A percentile compares a stretch with the other conserved stretches of the same genome.
Evolutionary conservation across 345 rosid genomes (phyloP).

Genomic region (Aquilaria malaccensis): DNA sequence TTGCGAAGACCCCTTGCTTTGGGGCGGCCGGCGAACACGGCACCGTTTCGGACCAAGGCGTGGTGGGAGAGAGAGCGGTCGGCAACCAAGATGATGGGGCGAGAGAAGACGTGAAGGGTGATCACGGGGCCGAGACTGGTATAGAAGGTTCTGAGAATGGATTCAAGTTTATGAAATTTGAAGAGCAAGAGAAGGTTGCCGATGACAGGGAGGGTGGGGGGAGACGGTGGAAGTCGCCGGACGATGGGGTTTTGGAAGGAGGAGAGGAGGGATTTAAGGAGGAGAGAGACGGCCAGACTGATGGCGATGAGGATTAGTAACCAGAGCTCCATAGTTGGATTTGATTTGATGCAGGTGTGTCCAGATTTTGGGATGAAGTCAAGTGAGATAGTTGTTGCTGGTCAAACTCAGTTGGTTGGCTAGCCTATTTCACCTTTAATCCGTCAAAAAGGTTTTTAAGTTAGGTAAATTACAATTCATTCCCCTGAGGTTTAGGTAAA

Average conservation of each 20-base stretch:
- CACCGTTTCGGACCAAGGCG: slow-evolving; percentile 36
- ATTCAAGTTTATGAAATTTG: slow-evolving; percentile 7
- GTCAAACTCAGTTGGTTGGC: too few relatives aligned
- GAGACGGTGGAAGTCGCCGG: slow-evolving; percentile 25
- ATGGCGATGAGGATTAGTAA: slow-evolving; percentile 8
- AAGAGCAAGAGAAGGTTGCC: slow-evolving; percentile 8
- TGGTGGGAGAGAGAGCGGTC: slow-evolving; percentile 36
- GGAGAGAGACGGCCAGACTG: not conserved
- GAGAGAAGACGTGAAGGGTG: slow-evolving; percentile 28
- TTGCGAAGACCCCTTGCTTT: slow-evolving; percentile 15
- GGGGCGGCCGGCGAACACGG: slow-evolving; percentile 39
- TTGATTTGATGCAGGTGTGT: too few relatives aligned
- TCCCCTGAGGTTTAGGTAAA: too few relatives aligned
- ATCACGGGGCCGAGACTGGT: slow-evolving; percentile 33
- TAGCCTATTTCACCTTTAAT: too few relatives aligned
- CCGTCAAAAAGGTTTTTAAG: too few relatives aligned
- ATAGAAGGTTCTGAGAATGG: slow-evolving; percentile 14
- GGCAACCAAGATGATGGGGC: slow-evolving; percentile 30
- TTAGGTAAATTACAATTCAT: too few relatives aligned
- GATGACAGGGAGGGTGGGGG: slow-evolving; percentile 17
- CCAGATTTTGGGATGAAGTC: too few relatives aligned
- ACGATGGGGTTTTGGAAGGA: not conserved
- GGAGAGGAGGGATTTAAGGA: not conserved
- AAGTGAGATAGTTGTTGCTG: too few relatives aligned
- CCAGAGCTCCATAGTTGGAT: slow-evolving; percentile 15